Percentiles rank a stretch among this genome's conserved stretches.
phyloP scores from a whole-genome alignment of 2,329 filamentous ascomycete genomes.

The Dactylellina haptotyla region DNA sequence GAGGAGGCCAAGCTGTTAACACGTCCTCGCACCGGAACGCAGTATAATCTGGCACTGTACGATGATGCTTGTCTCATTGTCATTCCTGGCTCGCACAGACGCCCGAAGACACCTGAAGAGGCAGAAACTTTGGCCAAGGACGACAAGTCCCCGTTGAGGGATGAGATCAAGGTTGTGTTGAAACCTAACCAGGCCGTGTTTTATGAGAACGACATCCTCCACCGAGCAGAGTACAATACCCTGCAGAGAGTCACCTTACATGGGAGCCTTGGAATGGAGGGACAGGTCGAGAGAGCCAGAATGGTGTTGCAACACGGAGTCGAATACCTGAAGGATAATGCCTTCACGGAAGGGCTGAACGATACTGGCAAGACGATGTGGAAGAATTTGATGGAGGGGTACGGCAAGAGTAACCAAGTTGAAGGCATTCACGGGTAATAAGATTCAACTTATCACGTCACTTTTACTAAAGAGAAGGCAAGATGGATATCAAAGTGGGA shows the following conservation, averaged over 20 bases:
- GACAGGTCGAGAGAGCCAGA: conserved; percentile 43
- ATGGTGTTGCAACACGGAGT: conserved; percentile 53
- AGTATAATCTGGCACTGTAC: conserved; percentile 54
- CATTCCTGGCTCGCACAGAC: conserved; percentile 54
- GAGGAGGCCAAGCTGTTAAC: conserved; percentile 40
- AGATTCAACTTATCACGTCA: no score
- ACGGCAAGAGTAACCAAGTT: conserved; percentile 25
- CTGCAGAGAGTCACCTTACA: conserved; percentile 50
- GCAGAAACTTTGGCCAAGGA: conserved; percentile 13
- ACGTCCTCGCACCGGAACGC: conserved; percentile 49
- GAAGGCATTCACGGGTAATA: conserved; percentile 31
- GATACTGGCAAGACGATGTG: conserved; percentile 44
- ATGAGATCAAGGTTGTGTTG: conserved; percentile 49
- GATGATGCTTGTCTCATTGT: conserved; percentile 53
- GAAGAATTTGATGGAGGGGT: conserved; percentile 48
- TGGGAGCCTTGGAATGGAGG: conserved; percentile 43
- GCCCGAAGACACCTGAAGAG: conserved; percentile 51
- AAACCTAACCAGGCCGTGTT: conserved; percentile 54
- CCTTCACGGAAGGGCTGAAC: conserved; percentile 38
- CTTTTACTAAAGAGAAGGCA: no score
- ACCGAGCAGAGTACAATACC: conserved; percentile 50
- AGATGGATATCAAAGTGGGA: background rate
- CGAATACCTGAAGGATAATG: conserved; percentile 40
- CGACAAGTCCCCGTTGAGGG: conserved; percentile 39
- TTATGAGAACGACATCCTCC: conserved; percentile 55